phyloP scores from a whole-genome alignment of 1,139 yeast genomes.

The Groenewaldozyma auringiensis region DNA sequence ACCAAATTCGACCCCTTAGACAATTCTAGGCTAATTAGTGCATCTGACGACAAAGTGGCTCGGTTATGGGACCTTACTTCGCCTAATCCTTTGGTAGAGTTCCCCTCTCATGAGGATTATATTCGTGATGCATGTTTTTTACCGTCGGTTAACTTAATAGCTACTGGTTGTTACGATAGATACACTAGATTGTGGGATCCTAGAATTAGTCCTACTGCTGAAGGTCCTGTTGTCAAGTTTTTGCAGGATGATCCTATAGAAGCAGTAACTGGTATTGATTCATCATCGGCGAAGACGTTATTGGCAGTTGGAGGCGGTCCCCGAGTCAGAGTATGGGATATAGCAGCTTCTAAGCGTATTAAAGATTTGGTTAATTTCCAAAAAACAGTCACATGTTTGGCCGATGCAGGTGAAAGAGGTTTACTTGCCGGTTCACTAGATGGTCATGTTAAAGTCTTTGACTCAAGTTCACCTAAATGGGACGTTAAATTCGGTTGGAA shows the following conservation, averaged over 20 bases:
- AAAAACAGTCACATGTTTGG: slow-evolving; percentile 82
- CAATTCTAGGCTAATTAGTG: slow-evolving; percentile 65
- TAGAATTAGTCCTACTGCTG: slow-evolving; percentile 35
- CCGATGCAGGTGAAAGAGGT: slow-evolving; percentile 58
- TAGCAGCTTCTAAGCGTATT: slow-evolving; percentile 62
- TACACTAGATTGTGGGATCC: slow-evolving; percentile 79
- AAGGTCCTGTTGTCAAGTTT: slow-evolving; percentile 43
- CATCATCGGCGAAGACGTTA: slow-evolving; percentile 57
- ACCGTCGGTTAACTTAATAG: slow-evolving; percentile 59
- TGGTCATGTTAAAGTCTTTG: slow-evolving; percentile 95
- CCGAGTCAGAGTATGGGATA: slow-evolving; percentile 83
- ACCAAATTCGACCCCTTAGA: slow-evolving; percentile 78
- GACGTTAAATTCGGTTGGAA: slow-evolving; percentile 96
- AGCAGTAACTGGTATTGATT: slow-evolving; percentile 69
- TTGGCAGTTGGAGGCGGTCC: slow-evolving; percentile 82
- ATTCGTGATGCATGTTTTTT: slow-evolving; percentile 76
- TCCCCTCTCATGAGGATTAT: slow-evolving; percentile 79
- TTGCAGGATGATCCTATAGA: slow-evolving; percentile 77
- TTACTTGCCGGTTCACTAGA: slow-evolving; percentile 89
- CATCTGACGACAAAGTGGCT: slow-evolving; percentile 84
- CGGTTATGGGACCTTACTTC: slow-evolving; percentile 80
- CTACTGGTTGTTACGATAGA: slow-evolving; percentile 96
- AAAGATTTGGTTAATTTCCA: slow-evolving; percentile 73
- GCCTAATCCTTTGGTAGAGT: slow-evolving; percentile 60
- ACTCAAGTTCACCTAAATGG: slow-evolving; percentile 65